A percentile compares a stretch with the other conserved stretches of the same genome.
Evolutionary conservation across 306 rosid genomes (phyloP).

Genomic region (Cyclanthera cordifolia): DNA sequence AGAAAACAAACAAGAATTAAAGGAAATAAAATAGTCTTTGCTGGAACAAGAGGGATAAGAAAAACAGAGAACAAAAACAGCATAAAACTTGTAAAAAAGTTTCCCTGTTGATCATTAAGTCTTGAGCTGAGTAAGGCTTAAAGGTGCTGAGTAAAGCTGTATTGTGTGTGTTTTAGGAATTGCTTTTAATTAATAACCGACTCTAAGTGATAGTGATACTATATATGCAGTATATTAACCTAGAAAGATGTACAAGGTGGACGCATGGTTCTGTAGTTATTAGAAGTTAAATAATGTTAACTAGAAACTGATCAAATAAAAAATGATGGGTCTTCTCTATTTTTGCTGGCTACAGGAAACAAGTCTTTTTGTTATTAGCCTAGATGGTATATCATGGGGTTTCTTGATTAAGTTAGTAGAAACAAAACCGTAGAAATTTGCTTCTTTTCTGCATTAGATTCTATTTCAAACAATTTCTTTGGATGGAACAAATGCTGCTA

Average conservation of each 20-base stretch:
- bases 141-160: neutral
- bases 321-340: neutral
- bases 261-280: neutral
- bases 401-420: neutral
- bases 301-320: neutral
- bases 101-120: no score
- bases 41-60: no score
- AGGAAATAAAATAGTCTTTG: no score
- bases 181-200: neutral
- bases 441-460: neutral
- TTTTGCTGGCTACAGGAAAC: neutral
- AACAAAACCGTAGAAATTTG: no score
- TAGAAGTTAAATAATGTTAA: neutral
- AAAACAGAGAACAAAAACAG: no score
- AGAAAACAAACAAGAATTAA: no score
- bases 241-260: neutral
- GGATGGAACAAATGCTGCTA: neutral
- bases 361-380: neutral
- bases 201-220: neutral
- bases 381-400: neutral
- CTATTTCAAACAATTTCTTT: neutral
- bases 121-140: no score
- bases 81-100: no score
- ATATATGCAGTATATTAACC: neutral
- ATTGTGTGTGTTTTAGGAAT: neutral